phyloP scores from a whole-genome alignment of 2,329 filamentous ascomycete species.

The Aspergillus pseudoterreus region DNA sequence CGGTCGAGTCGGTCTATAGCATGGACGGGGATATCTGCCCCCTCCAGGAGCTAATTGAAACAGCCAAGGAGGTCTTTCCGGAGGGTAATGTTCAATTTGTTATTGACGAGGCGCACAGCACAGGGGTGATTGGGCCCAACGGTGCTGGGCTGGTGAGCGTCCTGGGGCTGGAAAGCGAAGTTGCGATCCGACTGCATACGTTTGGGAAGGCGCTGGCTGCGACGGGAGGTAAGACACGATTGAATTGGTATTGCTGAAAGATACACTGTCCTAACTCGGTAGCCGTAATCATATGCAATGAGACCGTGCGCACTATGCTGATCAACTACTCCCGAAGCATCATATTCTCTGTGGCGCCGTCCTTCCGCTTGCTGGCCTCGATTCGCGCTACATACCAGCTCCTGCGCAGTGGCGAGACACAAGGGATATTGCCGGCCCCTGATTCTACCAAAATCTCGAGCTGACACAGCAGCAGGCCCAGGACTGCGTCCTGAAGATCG shows the following conservation, averaged over 20 bases:
- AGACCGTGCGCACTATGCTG: conserved; percentile 53
- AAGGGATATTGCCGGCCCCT: not conserved
- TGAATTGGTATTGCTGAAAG: too few relatives aligned
- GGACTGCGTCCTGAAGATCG: not conserved
- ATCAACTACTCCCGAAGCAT: conserved; percentile 65
- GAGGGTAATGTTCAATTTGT: too few relatives aligned
- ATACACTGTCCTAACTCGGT: too few relatives aligned
- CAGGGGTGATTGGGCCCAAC: conserved; percentile 40
- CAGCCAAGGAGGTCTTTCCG: too few relatives aligned
- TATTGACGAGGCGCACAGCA: conserved; percentile 47
- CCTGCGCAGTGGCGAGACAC: not conserved
- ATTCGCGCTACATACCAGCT: conserved; percentile 2
- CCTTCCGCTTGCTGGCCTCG: conserved; percentile 48
- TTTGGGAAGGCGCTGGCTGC: not conserved
- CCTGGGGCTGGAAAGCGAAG: conserved; percentile 42
- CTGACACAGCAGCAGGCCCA: not conserved
- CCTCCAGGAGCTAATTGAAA: too few relatives aligned
- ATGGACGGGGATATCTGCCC: too few relatives aligned
- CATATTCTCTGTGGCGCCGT: conserved; percentile 65
- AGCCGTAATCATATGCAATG: conserved; percentile 57
- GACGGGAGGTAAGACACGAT: not conserved
- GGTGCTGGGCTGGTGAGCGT: conserved; percentile 41
- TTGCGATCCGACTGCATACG: conserved; percentile 37
- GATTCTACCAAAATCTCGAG: conserved; percentile 24
- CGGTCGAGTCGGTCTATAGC: too few relatives aligned